phyloP scores from a whole-genome alignment of 164 flowering plant genomes.

The Nelumbo lutea region DNA sequence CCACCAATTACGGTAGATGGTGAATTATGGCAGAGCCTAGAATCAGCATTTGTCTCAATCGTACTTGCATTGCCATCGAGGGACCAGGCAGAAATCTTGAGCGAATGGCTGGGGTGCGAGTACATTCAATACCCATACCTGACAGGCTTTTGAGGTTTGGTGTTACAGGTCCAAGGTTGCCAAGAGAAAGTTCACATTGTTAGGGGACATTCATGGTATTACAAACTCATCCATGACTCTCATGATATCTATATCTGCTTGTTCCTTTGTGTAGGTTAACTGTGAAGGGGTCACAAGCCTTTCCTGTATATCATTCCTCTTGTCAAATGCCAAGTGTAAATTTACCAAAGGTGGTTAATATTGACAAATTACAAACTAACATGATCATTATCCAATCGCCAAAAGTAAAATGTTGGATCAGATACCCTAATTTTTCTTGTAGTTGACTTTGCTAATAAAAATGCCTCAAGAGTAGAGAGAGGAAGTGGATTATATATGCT shows the following conservation, averaged over 20 bases:
- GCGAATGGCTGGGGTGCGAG: constrained; percentile 69
- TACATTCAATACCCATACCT: constrained; percentile 70
- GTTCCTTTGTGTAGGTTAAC: too few relatives aligned
- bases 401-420: too few relatives aligned
- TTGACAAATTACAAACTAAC: too few relatives aligned
- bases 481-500: too few relatives aligned
- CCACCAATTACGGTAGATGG: constrained; percentile 37
- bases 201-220: constrained; percentile 20
- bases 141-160: constrained; percentile 94
- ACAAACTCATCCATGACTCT: constrained; percentile 9
- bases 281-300: too few relatives aligned
- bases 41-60: constrained; percentile 70
- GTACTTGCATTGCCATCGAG: constrained; percentile 77
- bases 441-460: too few relatives aligned
- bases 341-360: too few relatives aligned
- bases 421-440: too few relatives aligned
- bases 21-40: constrained; percentile 76
- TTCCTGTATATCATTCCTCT: too few relatives aligned
- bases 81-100: constrained; percentile 74
- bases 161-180: constrained; percentile 90
- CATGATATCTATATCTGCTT: neutral
- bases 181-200: constrained; percentile 51
- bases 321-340: too few relatives aligned
- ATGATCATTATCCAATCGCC: too few relatives aligned
- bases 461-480: too few relatives aligned